Conservation (phyloP, 305 asterid species). For the Stenogyne calaminthoides region DNA sequence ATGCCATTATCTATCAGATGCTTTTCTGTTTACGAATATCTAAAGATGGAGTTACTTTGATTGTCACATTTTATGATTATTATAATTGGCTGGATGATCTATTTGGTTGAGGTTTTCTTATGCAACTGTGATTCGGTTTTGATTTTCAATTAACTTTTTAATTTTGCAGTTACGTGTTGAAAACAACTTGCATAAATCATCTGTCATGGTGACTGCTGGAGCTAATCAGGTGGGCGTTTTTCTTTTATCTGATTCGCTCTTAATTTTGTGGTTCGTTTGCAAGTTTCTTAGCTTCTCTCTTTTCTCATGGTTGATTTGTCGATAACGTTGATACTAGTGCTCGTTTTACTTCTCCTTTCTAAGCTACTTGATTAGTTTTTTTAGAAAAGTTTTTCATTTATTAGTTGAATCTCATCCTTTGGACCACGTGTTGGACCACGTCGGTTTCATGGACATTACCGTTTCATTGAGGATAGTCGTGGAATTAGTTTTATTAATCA, state of each 20-base stretch:
- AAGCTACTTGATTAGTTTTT: too few species aligned
- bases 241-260: background rate
- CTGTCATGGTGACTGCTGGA: slow-evolving; percentile 99
- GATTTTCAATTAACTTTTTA: background rate
- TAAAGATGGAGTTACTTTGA: background rate
- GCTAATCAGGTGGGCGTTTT: slow-evolving; percentile 79
- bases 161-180: slow-evolving; percentile 63
- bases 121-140: background rate
- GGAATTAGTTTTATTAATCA: background rate
- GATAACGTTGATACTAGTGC: background rate
- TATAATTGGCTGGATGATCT: slow-evolving; percentile 5
- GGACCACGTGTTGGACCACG: too few species aligned
- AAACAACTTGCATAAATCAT: slow-evolving; percentile 73
- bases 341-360: background rate
- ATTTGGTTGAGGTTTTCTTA: background rate
- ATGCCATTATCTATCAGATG: too few species aligned
- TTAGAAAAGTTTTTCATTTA: background rate
- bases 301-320: background rate
- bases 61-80: background rate
- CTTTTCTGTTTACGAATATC: background rate
- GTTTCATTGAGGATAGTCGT: too few species aligned
- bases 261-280: background rate
- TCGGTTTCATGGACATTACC: too few species aligned
- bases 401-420: background rate
- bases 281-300: slow-evolving; percentile 15